Evolutionary conservation across 2,329 filamentous ascomycete species (phyloP).

Genomic region (Cladobotryum protrusum): DNA sequence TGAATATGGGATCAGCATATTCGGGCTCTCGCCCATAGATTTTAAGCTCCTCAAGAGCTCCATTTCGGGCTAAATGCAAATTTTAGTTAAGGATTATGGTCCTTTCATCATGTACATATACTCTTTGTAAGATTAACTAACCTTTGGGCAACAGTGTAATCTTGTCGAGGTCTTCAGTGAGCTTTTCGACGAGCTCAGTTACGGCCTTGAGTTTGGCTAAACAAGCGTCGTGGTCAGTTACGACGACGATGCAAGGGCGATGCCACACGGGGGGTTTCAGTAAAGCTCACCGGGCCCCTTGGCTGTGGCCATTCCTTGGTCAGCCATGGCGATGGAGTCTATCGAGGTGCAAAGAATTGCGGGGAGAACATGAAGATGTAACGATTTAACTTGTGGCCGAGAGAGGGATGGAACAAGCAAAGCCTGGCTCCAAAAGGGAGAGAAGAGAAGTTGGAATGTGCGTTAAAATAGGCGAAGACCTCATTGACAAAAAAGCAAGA

Average conservation of each 20-base stretch:
- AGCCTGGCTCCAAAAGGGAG: not conserved
- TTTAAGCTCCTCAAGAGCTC: conserved; percentile 64
- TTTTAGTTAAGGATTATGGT: not conserved
- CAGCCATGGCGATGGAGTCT: conserved; percentile 17
- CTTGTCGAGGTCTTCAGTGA: conserved; percentile 57
- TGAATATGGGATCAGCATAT: conserved; percentile 77
- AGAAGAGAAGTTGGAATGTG: no score
- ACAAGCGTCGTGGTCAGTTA: conserved; percentile 13
- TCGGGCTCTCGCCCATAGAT: conserved; percentile 55
- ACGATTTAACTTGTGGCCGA: no score
- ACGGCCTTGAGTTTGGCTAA: conserved; percentile 65
- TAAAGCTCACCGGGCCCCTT: conserved; percentile 37
- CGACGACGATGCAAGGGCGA: not conserved
- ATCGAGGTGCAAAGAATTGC: not conserved
- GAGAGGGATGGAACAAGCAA: not conserved
- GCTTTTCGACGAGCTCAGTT: conserved; percentile 53
- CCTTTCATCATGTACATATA: conserved; percentile 7
- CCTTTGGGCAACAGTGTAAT: conserved; percentile 53
- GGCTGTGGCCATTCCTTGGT: conserved; percentile 22
- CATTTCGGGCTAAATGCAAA: conserved; percentile 50
- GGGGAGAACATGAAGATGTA: not conserved
- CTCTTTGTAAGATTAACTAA: conserved; percentile 31
- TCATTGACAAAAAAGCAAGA: no score
- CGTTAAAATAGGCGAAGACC: no score
- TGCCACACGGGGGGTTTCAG: not conserved